Evolutionary conservation across 75 land plant genomes (phyloP), one percentile per base, ranked within the genome.

Genomic region (Cupressus sempervirens): DNA sequence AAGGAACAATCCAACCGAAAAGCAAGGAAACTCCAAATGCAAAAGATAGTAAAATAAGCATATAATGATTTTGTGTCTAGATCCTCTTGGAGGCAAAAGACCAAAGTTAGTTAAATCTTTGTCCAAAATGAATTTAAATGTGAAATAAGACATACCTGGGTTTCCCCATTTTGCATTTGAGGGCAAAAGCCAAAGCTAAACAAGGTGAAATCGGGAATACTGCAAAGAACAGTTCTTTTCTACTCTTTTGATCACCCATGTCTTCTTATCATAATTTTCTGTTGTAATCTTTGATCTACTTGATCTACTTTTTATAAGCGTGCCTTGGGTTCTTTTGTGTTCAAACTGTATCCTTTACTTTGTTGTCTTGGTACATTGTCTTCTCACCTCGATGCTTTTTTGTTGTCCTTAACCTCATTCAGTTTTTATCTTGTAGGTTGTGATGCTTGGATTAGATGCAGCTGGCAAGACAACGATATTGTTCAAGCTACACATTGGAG

Each of bases 391-490:
- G 29, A 30, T 80, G 46, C 13, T 23, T 80, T 6, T 35, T 76
- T 4, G 36, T 76, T 40, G 40, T 40, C 40, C 1, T 80, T 80
- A n/a, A 40, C 40, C 15, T 40, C 26, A 70, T 83, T 12, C 45
- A 26, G 81, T 82, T 65, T 40, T 80, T 13, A 65, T 48, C 0
- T 76, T 12, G 52, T 84, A 93, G 94, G 93, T 92, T 65, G 93
- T 92, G 85, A 93, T 93, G 93, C 90, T 93, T 67, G 94, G 94
- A 29, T 84, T 93, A 87, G 94, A 92, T 88, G 93, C 94, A 46
- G 94, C 93, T 14, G 94, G 94, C 34, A 93, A 93, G 86, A 93
- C 94, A 68, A 92, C 94, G 10, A 92, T 93, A 62, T 85, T 93
- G 36, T 92, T 88, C 89, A 93, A 93, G 82, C 83, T 93, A 76